Percentiles rank a stretch among this genome's conserved stretches.
These are phyloP conservation scores for Erythrobasidium hasegawianum DNA, from an alignment of 1,284 basidiomycete species.

Conservation along the genomic window DNA sequence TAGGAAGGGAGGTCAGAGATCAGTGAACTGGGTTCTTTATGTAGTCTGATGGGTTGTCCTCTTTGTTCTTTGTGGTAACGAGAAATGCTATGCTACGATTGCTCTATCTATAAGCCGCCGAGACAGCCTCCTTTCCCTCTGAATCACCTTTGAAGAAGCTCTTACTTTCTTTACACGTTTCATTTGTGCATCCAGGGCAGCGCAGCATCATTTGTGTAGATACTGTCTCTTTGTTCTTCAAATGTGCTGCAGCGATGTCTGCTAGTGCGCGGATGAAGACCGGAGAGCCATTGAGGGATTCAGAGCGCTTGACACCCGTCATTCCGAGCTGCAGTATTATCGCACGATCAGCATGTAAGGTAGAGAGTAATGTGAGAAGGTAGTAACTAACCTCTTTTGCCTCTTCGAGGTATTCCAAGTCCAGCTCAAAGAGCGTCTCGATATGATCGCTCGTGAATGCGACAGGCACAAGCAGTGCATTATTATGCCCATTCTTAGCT, in stretches of 20 bases:
- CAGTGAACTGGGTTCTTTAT: too few species aligned
- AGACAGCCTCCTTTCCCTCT: background rate
- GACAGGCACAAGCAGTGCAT: constrained; percentile 85
- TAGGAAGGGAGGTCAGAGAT: too few species aligned
- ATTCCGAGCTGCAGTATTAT: constrained; percentile 89
- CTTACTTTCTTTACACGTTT: constrained; percentile 81
- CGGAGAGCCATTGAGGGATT: constrained; percentile 95
- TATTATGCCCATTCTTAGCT: constrained; percentile 80
- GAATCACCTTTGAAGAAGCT: constrained; percentile 63
- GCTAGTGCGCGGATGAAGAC: constrained; percentile 93
- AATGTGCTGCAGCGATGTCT: constrained; percentile 78
- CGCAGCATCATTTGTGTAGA: constrained; percentile 78
- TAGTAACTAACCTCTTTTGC: constrained; percentile 71
- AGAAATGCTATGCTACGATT: too few species aligned
- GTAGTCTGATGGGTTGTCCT: too few species aligned
- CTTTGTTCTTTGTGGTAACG: too few species aligned
- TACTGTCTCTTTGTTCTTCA: constrained; percentile 60
- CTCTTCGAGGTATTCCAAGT: constrained; percentile 89
- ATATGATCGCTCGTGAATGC: constrained; percentile 99
- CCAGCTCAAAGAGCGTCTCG: constrained; percentile 95
- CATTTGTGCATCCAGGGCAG: constrained; percentile 90
- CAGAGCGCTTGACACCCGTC: constrained; percentile 75
- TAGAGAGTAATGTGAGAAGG: background rate
- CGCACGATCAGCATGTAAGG: too few species aligned
- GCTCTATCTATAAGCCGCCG: background rate